Conservation (phyloP, 2,329 filamentous ascomycete genomes). For the Trichoderma aggressivum region DNA sequence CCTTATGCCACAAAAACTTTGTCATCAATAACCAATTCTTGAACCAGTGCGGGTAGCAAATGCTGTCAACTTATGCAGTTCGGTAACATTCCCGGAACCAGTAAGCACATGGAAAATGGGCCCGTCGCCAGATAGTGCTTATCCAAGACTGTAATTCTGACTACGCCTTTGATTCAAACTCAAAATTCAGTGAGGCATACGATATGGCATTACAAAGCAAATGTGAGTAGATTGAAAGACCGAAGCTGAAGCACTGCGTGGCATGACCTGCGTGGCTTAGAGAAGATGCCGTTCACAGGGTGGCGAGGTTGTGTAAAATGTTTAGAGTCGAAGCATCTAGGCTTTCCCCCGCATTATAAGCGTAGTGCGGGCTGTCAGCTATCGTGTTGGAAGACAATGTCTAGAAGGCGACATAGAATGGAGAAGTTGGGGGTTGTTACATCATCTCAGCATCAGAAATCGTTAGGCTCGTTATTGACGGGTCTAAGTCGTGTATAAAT, state of each 20-base stretch:
- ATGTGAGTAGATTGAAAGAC: neutral
- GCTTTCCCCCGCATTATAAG: neutral
- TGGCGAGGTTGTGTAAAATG: neutral
- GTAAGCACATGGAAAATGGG: neutral
- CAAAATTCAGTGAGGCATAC: neutral
- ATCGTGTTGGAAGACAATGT: neutral
- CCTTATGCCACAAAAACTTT: too few species aligned
- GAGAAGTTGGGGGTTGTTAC: neutral
- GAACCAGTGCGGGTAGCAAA: neutral
- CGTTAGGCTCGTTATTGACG: neutral
- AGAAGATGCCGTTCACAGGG: neutral
- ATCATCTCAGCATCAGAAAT: neutral
- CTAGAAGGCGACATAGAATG: neutral
- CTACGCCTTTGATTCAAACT: neutral
- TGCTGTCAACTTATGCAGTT: neutral
- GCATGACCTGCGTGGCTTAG: neutral
- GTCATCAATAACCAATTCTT: too few species aligned
- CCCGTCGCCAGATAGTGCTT: neutral
- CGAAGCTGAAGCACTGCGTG: neutral
- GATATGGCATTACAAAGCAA: neutral
- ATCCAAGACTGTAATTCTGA: neutral
- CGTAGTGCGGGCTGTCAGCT: neutral
- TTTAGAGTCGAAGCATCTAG: neutral
- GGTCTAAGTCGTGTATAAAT: neutral
- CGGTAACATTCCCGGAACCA: neutral